phyloP scores from a whole-genome alignment of 2,329 filamentous ascomycete genomes.

The Nemania diffusa region DNA sequence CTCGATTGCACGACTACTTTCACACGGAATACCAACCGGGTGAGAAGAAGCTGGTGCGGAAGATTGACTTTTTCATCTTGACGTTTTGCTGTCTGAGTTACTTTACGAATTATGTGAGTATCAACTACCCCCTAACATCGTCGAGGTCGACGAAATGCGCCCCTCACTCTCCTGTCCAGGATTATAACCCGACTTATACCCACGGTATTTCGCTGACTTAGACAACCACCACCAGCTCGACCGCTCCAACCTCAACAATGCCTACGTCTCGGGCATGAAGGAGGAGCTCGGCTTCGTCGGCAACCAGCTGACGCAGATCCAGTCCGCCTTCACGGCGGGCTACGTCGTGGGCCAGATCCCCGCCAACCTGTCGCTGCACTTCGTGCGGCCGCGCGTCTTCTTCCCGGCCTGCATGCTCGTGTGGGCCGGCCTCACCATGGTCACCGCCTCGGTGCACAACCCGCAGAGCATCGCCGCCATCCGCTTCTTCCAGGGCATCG shows the following conservation, averaged over 20 bases:
- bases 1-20: constrained; percentile 45
- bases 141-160: background rate
- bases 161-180: background rate
- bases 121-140: background rate
- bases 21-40: constrained; percentile 47
- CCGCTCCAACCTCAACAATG: constrained; percentile 63
- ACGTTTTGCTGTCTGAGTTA: constrained; percentile 71
- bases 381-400: constrained; percentile 70
- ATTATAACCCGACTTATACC: background rate
- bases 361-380: constrained; percentile 70
- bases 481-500: constrained; percentile 65
- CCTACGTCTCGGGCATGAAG: constrained; percentile 65
- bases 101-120: constrained; percentile 63
- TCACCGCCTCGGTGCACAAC: constrained; percentile 62
- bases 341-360: constrained; percentile 68
- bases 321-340: constrained; percentile 60
- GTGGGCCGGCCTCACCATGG: constrained; percentile 73
- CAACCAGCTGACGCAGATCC: constrained; percentile 64
- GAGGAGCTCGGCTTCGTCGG: constrained; percentile 61
- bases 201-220: too few species aligned
- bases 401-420: constrained; percentile 71
- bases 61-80: constrained; percentile 73
- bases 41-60: constrained; percentile 61
- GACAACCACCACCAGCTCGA: constrained; percentile 55
- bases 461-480: constrained; percentile 69